Evolutionary conservation across 2,329 filamentous ascomycete genomes (phyloP).

Genomic region (Ilyonectria sp.): DNA sequence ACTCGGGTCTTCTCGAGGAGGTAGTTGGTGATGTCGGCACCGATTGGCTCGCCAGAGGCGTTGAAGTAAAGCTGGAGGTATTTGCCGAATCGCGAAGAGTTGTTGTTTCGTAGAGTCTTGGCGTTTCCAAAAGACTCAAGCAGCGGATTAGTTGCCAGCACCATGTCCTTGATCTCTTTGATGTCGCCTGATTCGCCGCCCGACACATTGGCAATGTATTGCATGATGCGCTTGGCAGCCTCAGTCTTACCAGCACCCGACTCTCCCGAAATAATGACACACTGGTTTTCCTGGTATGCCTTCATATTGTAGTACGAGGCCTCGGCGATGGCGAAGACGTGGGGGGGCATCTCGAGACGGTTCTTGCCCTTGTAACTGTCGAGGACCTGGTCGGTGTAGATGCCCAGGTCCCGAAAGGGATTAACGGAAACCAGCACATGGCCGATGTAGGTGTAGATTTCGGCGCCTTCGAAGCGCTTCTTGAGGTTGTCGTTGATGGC

Average conservation of each 20-base stretch:
- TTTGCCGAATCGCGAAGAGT: slow-evolving; percentile 98
- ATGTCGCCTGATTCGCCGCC: slow-evolving; percentile 89
- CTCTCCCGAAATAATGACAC: slow-evolving; percentile 98
- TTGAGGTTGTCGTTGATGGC: slow-evolving; percentile 99
- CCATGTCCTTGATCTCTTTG: slow-evolving; percentile 99
- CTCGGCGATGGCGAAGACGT: slow-evolving; percentile 98
- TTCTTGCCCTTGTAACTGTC: slow-evolving; percentile 98
- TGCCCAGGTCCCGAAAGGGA: slow-evolving; percentile 96
- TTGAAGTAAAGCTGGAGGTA: slow-evolving; percentile 99
- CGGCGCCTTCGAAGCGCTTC: slow-evolving; percentile 95
- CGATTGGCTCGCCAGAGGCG: slow-evolving; percentile 88
- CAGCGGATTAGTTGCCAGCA: slow-evolving; percentile 96
- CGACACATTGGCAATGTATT: slow-evolving; percentile 98
- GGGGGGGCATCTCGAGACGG: slow-evolving; percentile 92
- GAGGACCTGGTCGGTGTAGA: slow-evolving; percentile 96
- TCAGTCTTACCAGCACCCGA: slow-evolving; percentile 99
- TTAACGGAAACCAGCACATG: slow-evolving; percentile 99
- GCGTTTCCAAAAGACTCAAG: slow-evolving; percentile 99
- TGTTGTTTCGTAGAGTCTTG: slow-evolving; percentile 98
- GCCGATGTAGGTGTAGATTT: slow-evolving; percentile 99
- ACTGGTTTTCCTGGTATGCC: slow-evolving; percentile 98
- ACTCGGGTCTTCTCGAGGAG: slow-evolving; percentile 95
- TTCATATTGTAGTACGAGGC: slow-evolving; percentile 99
- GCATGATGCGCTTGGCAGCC: slow-evolving; percentile 98
- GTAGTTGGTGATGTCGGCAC: slow-evolving; percentile 98